phyloP scores from a whole-genome alignment of 805 yeast species.

The Yarrowia hollandica region DNA sequence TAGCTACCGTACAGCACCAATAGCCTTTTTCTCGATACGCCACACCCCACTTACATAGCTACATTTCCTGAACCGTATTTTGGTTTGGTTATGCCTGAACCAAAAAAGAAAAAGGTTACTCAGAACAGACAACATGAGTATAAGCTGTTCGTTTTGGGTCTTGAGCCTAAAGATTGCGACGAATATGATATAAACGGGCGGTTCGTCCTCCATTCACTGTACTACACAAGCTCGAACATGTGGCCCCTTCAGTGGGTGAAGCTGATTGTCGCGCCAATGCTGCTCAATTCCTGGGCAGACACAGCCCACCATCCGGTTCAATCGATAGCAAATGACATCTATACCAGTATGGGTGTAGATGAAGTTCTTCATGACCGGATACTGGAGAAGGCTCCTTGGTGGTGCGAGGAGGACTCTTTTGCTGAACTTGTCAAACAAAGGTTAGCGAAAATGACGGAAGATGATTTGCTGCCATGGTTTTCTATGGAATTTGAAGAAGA shows the following conservation, averaged over 20 bases:
- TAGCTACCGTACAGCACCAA: too few species aligned
- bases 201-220: too few species aligned
- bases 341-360: neutral
- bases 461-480: conserved; percentile 7
- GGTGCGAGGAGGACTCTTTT: neutral
- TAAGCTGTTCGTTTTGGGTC: neutral
- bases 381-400: conserved; percentile 2
- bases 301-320: neutral
- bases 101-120: too few species aligned
- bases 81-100: too few species aligned
- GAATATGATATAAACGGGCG: neutral
- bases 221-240: neutral
- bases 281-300: neutral
- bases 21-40: neutral
- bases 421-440: neutral
- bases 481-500: conserved; percentile 3
- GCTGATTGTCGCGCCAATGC: neutral
- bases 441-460: neutral
- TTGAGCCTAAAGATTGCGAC: neutral
- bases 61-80: neutral
- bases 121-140: conserved; percentile 7
- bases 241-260: neutral
- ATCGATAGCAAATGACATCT: neutral
- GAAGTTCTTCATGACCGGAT: neutral
- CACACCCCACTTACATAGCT: neutral